Evolutionary conservation across 208 protist genomes (phyloP).

Genomic region (Leishmania mexicana): DNA sequence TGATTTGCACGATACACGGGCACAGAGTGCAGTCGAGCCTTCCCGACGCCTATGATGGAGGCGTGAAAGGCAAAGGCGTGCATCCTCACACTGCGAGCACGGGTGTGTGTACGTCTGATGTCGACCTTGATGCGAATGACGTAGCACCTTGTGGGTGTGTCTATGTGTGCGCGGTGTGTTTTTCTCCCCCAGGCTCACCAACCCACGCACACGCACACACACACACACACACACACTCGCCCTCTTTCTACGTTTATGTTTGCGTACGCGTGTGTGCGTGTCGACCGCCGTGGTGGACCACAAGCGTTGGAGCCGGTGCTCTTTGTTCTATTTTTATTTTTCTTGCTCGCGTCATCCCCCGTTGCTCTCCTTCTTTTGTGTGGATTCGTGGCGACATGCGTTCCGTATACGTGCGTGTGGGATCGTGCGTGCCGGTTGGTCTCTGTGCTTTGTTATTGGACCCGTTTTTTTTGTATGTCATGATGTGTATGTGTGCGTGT

Average conservation of each 20-base stretch:
- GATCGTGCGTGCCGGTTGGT: neutral
- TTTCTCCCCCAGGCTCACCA: neutral
- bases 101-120: neutral
- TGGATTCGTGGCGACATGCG: neutral
- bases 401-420: constrained; percentile 6
- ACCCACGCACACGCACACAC: neutral
- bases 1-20: neutral
- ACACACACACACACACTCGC: neutral
- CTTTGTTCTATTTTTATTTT: neutral
- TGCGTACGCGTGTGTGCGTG: neutral
- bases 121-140: neutral
- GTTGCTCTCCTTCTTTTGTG: neutral
- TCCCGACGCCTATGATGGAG: neutral
- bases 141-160: neutral
- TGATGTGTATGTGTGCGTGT: neutral
- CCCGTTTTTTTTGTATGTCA: neutral
- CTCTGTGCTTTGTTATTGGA: neutral
- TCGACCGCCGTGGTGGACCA: neutral
- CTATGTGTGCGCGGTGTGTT: neutral
- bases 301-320: neutral
- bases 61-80: neutral
- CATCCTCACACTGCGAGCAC: neutral
- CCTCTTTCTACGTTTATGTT: neutral
- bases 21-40: neutral
- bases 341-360: neutral